Base-by-base conservation (phyloP, 2,329 filamentous ascomycete genomes). In the Monilinia aucupariae region DNA sequence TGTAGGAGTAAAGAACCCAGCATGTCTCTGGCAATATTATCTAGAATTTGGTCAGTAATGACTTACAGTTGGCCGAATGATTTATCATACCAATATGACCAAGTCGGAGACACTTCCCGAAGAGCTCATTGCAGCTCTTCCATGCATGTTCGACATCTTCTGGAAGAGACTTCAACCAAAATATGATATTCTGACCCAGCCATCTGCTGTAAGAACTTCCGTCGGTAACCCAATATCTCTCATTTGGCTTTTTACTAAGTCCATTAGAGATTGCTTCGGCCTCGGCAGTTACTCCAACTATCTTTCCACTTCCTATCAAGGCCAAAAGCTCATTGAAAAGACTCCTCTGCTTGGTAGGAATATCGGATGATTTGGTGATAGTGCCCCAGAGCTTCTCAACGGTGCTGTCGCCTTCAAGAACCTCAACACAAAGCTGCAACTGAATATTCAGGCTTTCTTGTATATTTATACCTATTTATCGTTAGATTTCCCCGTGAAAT, bases 311-410 rank as follows among this genome's bases (percentile, higher is more conserved):
- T 30, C 81, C 85, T 50, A 86, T 69, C 34, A 87, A 75, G 17
- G 78, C 76, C n/a, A 84, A 74, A 61, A 84, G 78, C 66, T 90
- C 86, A 70, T 82, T 85, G 87, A 86, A 89, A 43, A 84, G 75
- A 53, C 85, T 74, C 60, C 78, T 80, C 59, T 77, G 79, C 68
- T 81, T 80, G 30, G 55, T 13, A 10, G 51, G 15, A 74, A 73
- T 17, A 73, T 67, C 62, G 75, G 78, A 25, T 69, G 9, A 68
- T 51, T 20, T 71, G 58, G 68, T 30, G 17, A 82, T 77, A 52
- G 79, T 77, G n/a, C 68, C 67, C 74, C 80, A 81, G 2, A 86
- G 71, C 1, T 73, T 69, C 22, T 70, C 67, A 12, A 80, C 68
- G 15, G 79, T 77, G 7, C 77, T 69, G 20, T 78, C 72, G 0